Evolutionary conservation across 441 rosid species (phyloP), one percentile per base, ranked within the genome.

Genomic region (Populus tomentosa): DNA sequence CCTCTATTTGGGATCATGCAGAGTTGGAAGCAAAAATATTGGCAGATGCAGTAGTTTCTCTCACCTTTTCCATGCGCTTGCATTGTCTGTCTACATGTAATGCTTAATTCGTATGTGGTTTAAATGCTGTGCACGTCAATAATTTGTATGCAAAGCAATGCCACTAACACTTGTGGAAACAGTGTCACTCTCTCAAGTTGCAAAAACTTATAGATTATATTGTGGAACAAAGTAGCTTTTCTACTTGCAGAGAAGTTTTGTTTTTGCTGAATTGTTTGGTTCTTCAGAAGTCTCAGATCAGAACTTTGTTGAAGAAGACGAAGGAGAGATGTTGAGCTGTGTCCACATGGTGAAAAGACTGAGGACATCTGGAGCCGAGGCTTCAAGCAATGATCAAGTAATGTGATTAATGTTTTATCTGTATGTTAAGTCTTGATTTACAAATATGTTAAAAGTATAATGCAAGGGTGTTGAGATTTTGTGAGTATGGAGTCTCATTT

Each of bases 211-310:
- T 10, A 40, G 67, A n/a, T 26, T 63, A 63, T 23, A 8, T 63
- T 18, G 24, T 38, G 21, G 5, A 38, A 21, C 9, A 21, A 63
- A n/a, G 26, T 10, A 23, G 11, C 46, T 40, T 40, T 40, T 40
- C 14, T 10, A 40, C 46, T 40, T 10, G 13, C 14, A 10, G 14
- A 40, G 8, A 46, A 70, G n/a, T 7, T 21, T 72, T 59, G 53
- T 64, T 23, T 72, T 77, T n/a, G 66, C 67, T 46, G 10, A 59
- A 50, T 24, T 35, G 26, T 75, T 40, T 73, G 33, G 63, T 24
- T 74, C 24, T 73, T 21, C 88, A 90, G 97, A 94, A 87, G 89
- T 82, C 28, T 90, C 94, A 20, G 94, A 88, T 85, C 98, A 92
- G 88, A 94, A 94, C 81, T 94, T 92, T 85, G 85, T 46, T 70